Base-by-base conservation (phyloP, 2,329 filamentous ascomycete species). In the Sclerotinia nivalis region DNA sequence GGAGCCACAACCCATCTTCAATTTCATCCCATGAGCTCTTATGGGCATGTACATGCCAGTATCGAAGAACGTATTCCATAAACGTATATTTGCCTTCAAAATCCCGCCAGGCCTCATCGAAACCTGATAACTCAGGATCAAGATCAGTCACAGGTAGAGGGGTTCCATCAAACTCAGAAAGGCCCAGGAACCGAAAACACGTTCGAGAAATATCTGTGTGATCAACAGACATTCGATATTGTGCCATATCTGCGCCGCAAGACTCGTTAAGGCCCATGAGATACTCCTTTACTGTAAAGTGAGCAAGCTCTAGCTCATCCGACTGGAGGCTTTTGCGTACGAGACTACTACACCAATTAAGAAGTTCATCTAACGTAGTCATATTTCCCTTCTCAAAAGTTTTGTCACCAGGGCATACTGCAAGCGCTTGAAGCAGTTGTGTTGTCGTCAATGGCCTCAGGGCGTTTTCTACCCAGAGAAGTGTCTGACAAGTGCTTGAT, bases 241-340 rank as follows among this genome's bases (percentile, higher is more conserved):
- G 56, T 45, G 10, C 31, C 20, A 66, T 28, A 9, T 8, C 7
- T 10, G 69, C 55, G 10, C 31, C 58, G 2, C 31, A 62, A 12
- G 47, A n/a, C 15, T 37, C 45, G 31, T 73, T 60, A 49, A 69
- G 49, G 6, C 43, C 34, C 4, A 47, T 2, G 50, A 77, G 70
- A 43, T 74, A 77, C 64, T 77, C 75, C 47, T 75, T 60, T 22
- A 77, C 76, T 31, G 76, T 76, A 28, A 76, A 77, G 60, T 76
- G 75, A 7, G 76, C 73, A 12, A 77, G 67, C 58, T 75, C 71
- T 13, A 77, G 43, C 1, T 56, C 28, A 9, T 69, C 49, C 5
- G 58, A 54, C n/a, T 70, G 43, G 15, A 58, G n/a, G 5, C 60
- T 71, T 34, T 54, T 72, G 13, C 72, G 68, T 15, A 77, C 47